Evolutionary conservation across 2,329 filamentous ascomycete species (phyloP), one percentile per base, ranked within the genome.

Genomic region (Aspergillus phoenicis): DNA sequence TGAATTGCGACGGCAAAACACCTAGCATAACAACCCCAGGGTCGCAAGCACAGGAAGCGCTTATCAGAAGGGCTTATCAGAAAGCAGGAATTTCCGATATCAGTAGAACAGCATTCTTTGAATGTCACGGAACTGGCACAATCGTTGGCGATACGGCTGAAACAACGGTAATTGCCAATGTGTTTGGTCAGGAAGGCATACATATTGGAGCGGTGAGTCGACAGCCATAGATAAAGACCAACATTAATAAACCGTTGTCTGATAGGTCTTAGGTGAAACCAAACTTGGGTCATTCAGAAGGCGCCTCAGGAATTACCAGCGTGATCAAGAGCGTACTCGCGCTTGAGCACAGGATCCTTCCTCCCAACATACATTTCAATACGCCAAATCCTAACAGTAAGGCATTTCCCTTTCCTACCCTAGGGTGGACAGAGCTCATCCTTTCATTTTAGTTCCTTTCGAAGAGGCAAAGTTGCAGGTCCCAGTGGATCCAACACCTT

Each of bases 1-100:
- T 63, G 1, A 76, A 75, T 45, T 62, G 55, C 7, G 74, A 75
- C 51, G 75, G 75, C 2, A 68, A 61, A 33, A 68, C 69, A 0
- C 59, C 61, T 1, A 64, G 55, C n/a, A 66, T 71, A 5, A 62
- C 66, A 4, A 62, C 60, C 1, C 66, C 65, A 5, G 61, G 62
- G 28, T 49, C 63, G 4, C 53, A 55, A 47, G 62, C 63, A 3
- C 66, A 67, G 38, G 58, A 64, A 39, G 24, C 43, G 6, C 39
- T 64, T 2, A 60, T 64, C 13, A 43, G 62, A 17, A 43, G 22
- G 3, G 60, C 62, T 10, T 64, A 64, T 47, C 20, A 47, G 39
- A 58, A 57, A 15, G 54, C 58, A 11, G 20, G 52, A 1, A 58
- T 63, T 30, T 36, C 33, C 1, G 51, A 55, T 2, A 17, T 52